A percentile compares a stretch with the other conserved stretches of the same genome.
phyloP scores from a whole-genome alignment of 805 yeast species.

The Kluyveromyces siamensis region DNA sequence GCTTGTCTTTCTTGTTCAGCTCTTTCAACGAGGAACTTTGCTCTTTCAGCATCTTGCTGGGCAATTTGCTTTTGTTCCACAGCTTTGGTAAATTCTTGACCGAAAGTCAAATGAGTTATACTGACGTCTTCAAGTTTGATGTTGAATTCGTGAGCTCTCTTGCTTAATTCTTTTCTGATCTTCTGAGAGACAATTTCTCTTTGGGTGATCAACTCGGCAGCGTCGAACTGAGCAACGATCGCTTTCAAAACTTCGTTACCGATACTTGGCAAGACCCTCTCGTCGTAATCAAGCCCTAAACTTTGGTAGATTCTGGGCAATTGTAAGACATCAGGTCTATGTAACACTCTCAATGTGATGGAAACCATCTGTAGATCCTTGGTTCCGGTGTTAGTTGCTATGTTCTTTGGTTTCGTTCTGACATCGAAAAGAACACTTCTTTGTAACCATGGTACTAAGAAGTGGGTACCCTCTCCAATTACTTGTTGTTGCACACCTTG shows the following conservation, averaged over 20 bases:
- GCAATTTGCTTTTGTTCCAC: slow-evolving; percentile 99
- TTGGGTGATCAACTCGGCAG: slow-evolving; percentile 94
- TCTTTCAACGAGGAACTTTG: slow-evolving; percentile 83
- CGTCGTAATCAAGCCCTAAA: slow-evolving; percentile 91
- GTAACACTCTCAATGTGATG: slow-evolving; percentile 83
- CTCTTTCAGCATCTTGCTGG: slow-evolving; percentile 98
- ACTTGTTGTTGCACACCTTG: slow-evolving; percentile 83
- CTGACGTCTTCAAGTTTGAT: slow-evolving; percentile 93
- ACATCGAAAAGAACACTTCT: slow-evolving; percentile 86
- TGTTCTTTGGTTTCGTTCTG: slow-evolving; percentile 89
- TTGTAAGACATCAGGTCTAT: slow-evolving; percentile 80
- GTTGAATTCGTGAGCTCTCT: slow-evolving; percentile 80
- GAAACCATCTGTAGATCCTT: slow-evolving; percentile 95
- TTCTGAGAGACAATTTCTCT: slow-evolving; percentile 88
- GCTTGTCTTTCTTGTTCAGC: slow-evolving; percentile 98
- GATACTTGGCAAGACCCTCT: slow-evolving; percentile 84
- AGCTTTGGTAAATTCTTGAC: slow-evolving; percentile 93
- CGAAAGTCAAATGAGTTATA: slow-evolving; percentile 95
- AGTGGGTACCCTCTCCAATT: slow-evolving; percentile 95
- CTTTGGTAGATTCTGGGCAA: slow-evolving; percentile 85
- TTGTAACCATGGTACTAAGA: slow-evolving; percentile 92
- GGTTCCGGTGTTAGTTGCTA: slow-evolving; percentile 91
- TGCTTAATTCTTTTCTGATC: slow-evolving; percentile 77
- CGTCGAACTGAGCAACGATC: slow-evolving; percentile 89
- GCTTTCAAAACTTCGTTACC: slow-evolving; percentile 87